phyloP scores from a whole-genome alignment of 768 basidiomycete genomes.

The Mycena crocata region DNA sequence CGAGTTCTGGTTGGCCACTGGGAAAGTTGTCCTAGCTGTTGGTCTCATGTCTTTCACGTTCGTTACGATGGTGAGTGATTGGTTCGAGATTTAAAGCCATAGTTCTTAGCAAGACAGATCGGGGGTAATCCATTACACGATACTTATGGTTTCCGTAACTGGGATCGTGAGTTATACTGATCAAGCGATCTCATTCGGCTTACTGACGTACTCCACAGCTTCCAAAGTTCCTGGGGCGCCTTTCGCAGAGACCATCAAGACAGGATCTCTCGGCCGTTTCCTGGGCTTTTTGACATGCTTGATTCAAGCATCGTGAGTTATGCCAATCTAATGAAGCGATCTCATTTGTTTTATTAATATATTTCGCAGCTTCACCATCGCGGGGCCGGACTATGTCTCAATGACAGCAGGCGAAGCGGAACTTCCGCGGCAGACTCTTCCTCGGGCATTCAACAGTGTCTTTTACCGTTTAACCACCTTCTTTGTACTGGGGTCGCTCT shows the following conservation, averaged over 20 bases:
- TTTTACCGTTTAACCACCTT: conserved; percentile 84
- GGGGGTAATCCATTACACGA: conserved; percentile 69
- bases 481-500: conserved; percentile 78
- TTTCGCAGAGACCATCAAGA: conserved; percentile 66
- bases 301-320: conserved; percentile 68
- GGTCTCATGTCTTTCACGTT: conserved; percentile 67
- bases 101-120: conserved; percentile 31
- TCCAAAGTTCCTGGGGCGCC: conserved; percentile 61
- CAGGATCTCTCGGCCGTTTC: conserved; percentile 68
- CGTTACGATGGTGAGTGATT: conserved; percentile 57
- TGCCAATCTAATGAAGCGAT: too few species aligned
- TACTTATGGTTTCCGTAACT: conserved; percentile 65
- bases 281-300: conserved; percentile 73
- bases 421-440: conserved; percentile 76
- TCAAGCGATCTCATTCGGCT: not conserved
- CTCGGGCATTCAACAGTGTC: conserved; percentile 78
- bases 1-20: conserved; percentile 66
- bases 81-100: not conserved
- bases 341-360: too few species aligned
- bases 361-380: conserved; percentile 75
- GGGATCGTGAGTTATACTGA: conserved; percentile 53
- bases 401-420: conserved; percentile 80
- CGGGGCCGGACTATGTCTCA: conserved; percentile 65
- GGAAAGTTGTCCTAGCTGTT: conserved; percentile 60
- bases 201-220: conserved; percentile 40